Conservation (phyloP, 345 rosid species). For the Mercurialis annua region DNA sequence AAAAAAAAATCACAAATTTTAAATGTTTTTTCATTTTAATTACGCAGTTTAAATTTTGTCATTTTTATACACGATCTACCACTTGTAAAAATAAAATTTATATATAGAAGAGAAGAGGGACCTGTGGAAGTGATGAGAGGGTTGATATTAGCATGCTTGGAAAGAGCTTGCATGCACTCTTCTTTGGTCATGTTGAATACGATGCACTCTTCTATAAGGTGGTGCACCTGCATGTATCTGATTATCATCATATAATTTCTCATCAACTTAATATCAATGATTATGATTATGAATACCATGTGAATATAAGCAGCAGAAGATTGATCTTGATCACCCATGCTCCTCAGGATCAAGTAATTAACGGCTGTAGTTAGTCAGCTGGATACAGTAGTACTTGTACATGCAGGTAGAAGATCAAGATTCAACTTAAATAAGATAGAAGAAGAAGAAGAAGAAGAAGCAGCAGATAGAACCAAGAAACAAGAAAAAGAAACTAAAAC, state of each 20-base stretch:
- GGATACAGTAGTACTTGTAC: too few species aligned
- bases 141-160: conserved; percentile 76
- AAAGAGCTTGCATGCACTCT: conserved; percentile 91
- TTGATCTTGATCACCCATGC: conserved; percentile 12
- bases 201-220: conserved; percentile 82
- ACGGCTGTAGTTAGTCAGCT: too few species aligned
- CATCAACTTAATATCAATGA: neutral
- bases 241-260: neutral
- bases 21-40: too few species aligned
- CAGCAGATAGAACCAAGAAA: neutral
- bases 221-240: conserved; percentile 62
- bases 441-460: neutral
- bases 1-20: too few species aligned
- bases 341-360: neutral
- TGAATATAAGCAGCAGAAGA: conserved; percentile 30
- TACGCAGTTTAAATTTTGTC: too few species aligned
- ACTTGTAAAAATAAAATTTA: too few species aligned
- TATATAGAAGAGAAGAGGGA: conserved; percentile 7
- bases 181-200: conserved; percentile 83
- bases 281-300: conserved; percentile 10
- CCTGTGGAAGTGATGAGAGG: conserved; percentile 92
- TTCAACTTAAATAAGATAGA: neutral
- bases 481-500: neutral
- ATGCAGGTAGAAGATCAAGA: neutral
- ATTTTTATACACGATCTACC: too few species aligned